phyloP scores from a whole-genome alignment of 2,329 filamentous ascomycete genomes.

The Monilinia aucupariae region DNA sequence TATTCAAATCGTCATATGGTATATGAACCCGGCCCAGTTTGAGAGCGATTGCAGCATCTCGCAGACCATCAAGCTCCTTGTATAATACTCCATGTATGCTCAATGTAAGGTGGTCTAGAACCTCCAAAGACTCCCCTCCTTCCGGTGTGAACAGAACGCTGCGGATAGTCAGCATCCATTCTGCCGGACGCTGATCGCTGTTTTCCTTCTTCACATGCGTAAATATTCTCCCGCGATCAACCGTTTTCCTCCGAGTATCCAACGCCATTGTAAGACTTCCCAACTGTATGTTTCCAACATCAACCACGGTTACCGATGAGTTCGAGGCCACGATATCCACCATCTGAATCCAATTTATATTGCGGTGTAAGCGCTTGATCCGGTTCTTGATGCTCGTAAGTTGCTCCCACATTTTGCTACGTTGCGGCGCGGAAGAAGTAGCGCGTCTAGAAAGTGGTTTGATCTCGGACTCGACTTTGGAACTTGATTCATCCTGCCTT shows the following conservation, averaged over 20 bases:
- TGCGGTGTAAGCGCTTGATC: constrained; percentile 79
- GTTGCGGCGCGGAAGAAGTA: constrained; percentile 35
- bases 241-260: constrained; percentile 85
- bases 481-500: constrained; percentile 22
- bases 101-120: constrained; percentile 80
- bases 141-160: constrained; percentile 87
- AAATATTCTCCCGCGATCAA: constrained; percentile 84
- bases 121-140: constrained; percentile 75
- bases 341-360: constrained; percentile 82
- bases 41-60: constrained; percentile 82
- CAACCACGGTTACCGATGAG: constrained; percentile 68
- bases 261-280: constrained; percentile 81
- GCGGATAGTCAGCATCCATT: constrained; percentile 85
- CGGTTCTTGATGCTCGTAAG: constrained; percentile 75
- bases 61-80: constrained; percentile 76
- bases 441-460: constrained; percentile 25
- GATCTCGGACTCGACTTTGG: constrained; percentile 22
- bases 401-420: constrained; percentile 73
- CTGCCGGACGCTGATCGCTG: constrained; percentile 67
- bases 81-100: constrained; percentile 91
- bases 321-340: constrained; percentile 84
- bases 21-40: constrained; percentile 89
- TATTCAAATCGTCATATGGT: constrained; percentile 78
- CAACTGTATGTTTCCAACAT: constrained; percentile 79
- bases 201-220: constrained; percentile 65